These are phyloP conservation scores for Zea luxurians DNA, from an alignment of 176 grass and related monocot species.

Conservation along the genomic window DNA sequence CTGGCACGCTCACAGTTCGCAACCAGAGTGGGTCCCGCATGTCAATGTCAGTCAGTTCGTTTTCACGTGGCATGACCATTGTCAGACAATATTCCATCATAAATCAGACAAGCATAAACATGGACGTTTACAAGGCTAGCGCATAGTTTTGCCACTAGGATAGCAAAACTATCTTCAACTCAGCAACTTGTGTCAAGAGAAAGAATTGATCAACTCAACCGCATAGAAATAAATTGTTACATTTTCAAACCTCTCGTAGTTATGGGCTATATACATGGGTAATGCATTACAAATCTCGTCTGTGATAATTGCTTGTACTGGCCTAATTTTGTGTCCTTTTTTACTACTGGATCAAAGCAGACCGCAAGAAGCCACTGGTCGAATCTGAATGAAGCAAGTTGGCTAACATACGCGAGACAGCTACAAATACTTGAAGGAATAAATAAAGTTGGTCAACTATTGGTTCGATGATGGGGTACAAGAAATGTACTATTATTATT, in stretches of 20 bases:
- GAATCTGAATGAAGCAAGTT: constrained; percentile 6
- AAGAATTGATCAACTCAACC: neutral
- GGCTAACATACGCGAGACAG: neutral
- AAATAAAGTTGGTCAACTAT: constrained; percentile 35
- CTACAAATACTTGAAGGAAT: constrained; percentile 23
- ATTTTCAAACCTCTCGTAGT: neutral
- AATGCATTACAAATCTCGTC: neutral
- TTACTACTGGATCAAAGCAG: constrained; percentile 11
- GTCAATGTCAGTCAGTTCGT: neutral
- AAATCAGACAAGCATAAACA: neutral
- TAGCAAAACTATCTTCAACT: neutral
- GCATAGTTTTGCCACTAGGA: too few species aligned
- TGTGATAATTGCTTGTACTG: neutral
- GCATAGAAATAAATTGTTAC: neutral
- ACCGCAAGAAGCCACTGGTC: neutral
- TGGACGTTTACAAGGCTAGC: neutral
- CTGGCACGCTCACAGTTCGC: neutral
- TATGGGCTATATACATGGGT: too few species aligned
- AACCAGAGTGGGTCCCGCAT: too few species aligned
- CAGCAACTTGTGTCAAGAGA: neutral
- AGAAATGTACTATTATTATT: constrained; percentile 1
- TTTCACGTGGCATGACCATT: neutral
- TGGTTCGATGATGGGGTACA: constrained; percentile 7
- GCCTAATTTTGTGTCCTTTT: neutral
- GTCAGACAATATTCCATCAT: constrained; percentile 1